phyloP scores from a whole-genome alignment of 768 basidiomycete species.

The Ephemerocybe angulata region DNA sequence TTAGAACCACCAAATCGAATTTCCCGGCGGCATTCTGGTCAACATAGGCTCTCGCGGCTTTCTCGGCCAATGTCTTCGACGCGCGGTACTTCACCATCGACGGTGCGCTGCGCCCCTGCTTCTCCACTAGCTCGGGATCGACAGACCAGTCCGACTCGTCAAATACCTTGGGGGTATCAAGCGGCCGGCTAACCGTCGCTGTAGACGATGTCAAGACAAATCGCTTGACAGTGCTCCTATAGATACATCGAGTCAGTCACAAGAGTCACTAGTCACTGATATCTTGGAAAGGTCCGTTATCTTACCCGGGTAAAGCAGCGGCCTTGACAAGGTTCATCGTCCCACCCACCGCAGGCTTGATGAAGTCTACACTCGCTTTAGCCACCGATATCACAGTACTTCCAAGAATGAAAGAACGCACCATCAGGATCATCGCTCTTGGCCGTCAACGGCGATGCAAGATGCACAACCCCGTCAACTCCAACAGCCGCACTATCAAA shows the following conservation, averaged over 20 bases:
- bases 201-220: slow-evolving; percentile 60
- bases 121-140: slow-evolving; percentile 41
- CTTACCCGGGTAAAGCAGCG: slow-evolving; percentile 33
- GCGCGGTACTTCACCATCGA: slow-evolving; percentile 47
- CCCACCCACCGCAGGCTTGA: slow-evolving; percentile 64
- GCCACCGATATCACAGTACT: background rate
- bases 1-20: slow-evolving; percentile 54
- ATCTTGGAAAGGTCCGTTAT: slow-evolving; percentile 14
- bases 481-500: slow-evolving; percentile 53
- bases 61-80: slow-evolving; percentile 59
- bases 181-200: slow-evolving; percentile 39
- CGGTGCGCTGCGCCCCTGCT: slow-evolving; percentile 45
- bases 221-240: slow-evolving; percentile 43
- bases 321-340: slow-evolving; percentile 56
- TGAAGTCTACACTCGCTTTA: slow-evolving; percentile 40
- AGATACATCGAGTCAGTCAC: background rate
- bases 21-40: slow-evolving; percentile 34
- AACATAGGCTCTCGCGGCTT: slow-evolving; percentile 43
- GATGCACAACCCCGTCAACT: slow-evolving; percentile 59
- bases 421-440: slow-evolving; percentile 38
- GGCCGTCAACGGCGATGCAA: slow-evolving; percentile 54
- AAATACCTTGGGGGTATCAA: slow-evolving; percentile 24
- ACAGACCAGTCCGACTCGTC: slow-evolving; percentile 61
- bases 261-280: too few relatives aligned
- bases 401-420: slow-evolving; percentile 1